Percentiles rank a stretch among this genome's conserved stretches.
phyloP scores from a whole-genome alignment of 495 filamentous ascomycete species.

The Melanomma pulvis-pyrius region DNA sequence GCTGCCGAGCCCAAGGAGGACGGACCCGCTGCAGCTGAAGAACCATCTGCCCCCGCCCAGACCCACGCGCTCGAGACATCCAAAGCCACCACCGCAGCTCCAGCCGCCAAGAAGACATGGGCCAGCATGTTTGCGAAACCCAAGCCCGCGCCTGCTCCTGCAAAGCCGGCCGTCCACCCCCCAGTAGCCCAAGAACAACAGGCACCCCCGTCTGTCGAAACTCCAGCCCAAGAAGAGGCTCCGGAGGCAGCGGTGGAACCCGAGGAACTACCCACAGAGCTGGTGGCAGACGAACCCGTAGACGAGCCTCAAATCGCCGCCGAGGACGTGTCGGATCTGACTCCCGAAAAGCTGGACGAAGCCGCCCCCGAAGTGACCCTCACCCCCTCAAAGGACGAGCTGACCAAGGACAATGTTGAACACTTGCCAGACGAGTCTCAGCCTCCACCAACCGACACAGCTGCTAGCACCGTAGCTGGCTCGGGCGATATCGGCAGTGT shows the following conservation, averaged over 20 bases:
- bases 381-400: conserved; percentile 73
- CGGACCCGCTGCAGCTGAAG: conserved; percentile 34
- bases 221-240: conserved; percentile 34
- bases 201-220: conserved; percentile 37
- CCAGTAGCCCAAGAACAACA: conserved; percentile 16
- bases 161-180: conserved; percentile 40
- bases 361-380: conserved; percentile 51
- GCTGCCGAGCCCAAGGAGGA: conserved; percentile 32
- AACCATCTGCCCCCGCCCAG: conserved; percentile 36
- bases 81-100: conserved; percentile 53
- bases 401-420: conserved; percentile 91
- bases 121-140: conserved; percentile 62
- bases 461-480: conserved; percentile 87
- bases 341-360: conserved; percentile 20
- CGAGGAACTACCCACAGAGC: conserved; percentile 38
- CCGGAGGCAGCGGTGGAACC: conserved; percentile 43
- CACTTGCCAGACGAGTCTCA: conserved; percentile 82
- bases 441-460: conserved; percentile 73
- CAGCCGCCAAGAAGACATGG: conserved; percentile 61
- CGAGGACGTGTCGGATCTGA: conserved; percentile 48
- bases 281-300: conserved; percentile 39
- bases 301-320: conserved; percentile 32
- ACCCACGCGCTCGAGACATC: conserved; percentile 44
- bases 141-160: conserved; percentile 45
- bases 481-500: conserved; percentile 70